Base-by-base conservation (phyloP, 2,329 filamentous ascomycete genomes). In the Cercospora berteroae region DNA sequence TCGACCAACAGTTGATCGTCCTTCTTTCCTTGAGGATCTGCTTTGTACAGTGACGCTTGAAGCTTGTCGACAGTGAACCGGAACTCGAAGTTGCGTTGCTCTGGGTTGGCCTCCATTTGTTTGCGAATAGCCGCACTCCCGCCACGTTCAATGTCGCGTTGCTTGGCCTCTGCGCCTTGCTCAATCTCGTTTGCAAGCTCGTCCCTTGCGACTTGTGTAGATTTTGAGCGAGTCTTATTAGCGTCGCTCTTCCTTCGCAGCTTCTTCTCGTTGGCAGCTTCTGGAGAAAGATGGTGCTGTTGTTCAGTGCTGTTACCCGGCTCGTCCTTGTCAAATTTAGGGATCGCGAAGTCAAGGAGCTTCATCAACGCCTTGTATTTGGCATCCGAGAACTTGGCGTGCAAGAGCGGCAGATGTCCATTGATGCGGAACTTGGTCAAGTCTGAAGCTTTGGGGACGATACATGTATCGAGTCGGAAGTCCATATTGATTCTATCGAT, bases 341-440 rank as follows among this genome's bases (percentile, higher is more conserved):
- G 96, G 67, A 99, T 92, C 0, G 95, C 94, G 65, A 97, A 93
- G 68, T 99, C 94, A 69, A 99, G 94, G 52, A 99, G 85, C 74
- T 89, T 94, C 95, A 99, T 99, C 67, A 99, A 79, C 56, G 88
- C 94, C 82, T 98, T 99, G 83, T 99, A 99, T 78, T 99, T 99
- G 42, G 89, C 89, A 74, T 99, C 96, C 0, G 95, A 98, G 42
- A 96, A 89, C 0, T 91, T 92, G 10, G 92, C 95, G 78, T 98
- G 94, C 1, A 99, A 84, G 62, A 98, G 89, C 0, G 96, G 95
- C 63, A 99, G 84, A 74, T 96, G 93, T 1, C 95, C 95, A 1
- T 93, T 96, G 36, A 99, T 88, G 68, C 92, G 90, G 72, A 97
- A 89, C 75, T 95, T 95, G 13, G 95, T 96, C 59, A 99, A 83